Evolutionary conservation across 108 stramenopile genomes (phyloP).

Genomic region (Cyclotella cryptica): DNA sequence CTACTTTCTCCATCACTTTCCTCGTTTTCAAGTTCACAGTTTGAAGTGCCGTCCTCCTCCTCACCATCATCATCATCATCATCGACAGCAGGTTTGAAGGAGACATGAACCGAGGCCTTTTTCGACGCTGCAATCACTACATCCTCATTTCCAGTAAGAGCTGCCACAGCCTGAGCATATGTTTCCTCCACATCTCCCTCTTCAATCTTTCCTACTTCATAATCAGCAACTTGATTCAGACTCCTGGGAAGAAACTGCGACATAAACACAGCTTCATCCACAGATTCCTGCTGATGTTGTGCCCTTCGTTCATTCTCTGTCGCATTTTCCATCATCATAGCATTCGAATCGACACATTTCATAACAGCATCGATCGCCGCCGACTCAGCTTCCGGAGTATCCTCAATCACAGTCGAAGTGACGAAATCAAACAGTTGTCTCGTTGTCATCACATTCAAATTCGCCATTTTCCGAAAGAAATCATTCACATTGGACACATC

Average conservation of each 20-base stretch:
- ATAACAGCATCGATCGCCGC: constrained; percentile 68
- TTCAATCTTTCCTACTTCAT: constrained; percentile 82
- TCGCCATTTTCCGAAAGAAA: constrained; percentile 90
- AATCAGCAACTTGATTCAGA: constrained; percentile 89
- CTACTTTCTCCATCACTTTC: constrained; percentile 40
- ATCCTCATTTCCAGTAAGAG: constrained; percentile 85
- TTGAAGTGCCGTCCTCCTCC: not conserved
- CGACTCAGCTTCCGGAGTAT: constrained; percentile 65
- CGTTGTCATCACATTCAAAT: constrained; percentile 87
- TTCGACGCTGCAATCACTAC: constrained; percentile 72
- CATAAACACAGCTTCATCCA: constrained; percentile 94
- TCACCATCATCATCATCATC: too few relatives aligned
- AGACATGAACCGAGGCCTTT: constrained; percentile 44
- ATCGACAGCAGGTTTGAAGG: constrained; percentile 33
- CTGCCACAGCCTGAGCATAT: constrained; percentile 88
- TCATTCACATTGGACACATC: constrained; percentile 97
- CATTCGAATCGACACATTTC: constrained; percentile 60
- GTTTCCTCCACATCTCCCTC: constrained; percentile 91
- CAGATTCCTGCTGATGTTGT: constrained; percentile 69
- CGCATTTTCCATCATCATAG: constrained; percentile 32
- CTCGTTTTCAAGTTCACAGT: constrained; percentile 11
- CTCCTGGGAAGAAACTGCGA: constrained; percentile 88
- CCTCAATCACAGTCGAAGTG: constrained; percentile 56
- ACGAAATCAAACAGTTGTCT: constrained; percentile 91
- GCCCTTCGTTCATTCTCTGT: constrained; percentile 67